Evolutionary conservation across 2,329 filamentous ascomycete species (phyloP).

Genomic region (Curvularia sp.): DNA sequence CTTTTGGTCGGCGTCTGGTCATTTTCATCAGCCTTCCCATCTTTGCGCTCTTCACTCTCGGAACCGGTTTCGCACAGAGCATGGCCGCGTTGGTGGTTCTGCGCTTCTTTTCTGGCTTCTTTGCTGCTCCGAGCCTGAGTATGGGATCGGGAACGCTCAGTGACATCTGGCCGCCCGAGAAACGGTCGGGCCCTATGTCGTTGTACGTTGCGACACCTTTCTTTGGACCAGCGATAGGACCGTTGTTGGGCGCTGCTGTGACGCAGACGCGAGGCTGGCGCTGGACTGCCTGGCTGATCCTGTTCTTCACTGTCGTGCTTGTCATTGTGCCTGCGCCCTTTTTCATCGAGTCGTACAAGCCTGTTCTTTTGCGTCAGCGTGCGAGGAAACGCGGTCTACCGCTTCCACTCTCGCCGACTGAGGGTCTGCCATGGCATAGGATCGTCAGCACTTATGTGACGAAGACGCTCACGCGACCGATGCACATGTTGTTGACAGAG

Average conservation of each 20-base stretch:
- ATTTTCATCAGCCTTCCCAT: constrained; percentile 71
- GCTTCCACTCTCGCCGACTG: constrained; percentile 13
- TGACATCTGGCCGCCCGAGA: constrained; percentile 44
- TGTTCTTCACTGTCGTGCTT: constrained; percentile 48
- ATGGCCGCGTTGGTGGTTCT: constrained; percentile 73
- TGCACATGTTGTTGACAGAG: constrained; percentile 51
- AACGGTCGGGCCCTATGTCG: constrained; percentile 39
- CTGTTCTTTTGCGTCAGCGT: constrained; percentile 51
- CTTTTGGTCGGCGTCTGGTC: constrained; percentile 72
- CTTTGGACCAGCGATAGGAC: constrained; percentile 44
- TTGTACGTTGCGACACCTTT: constrained; percentile 49
- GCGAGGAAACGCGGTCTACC: constrained; percentile 29
- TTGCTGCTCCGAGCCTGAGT: constrained; percentile 43
- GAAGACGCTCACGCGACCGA: constrained; percentile 54
- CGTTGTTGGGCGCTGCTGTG: constrained; percentile 52
- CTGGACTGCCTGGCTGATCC: constrained; percentile 50
- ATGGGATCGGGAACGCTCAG: constrained; percentile 50
- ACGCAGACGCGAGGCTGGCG: constrained; percentile 49
- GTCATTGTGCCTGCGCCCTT: constrained; percentile 48
- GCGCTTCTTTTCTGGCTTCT: constrained; percentile 58
- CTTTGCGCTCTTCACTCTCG: constrained; percentile 61
- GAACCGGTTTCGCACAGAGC: constrained; percentile 61
- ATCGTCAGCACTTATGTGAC: constrained; percentile 15
- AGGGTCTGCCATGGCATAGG: constrained; percentile 12
- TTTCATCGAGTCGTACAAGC: constrained; percentile 62